Evolutionary conservation across 192 early-diverging fungal genomes (phyloP).

Genomic region (Backusella tarrabulga): DNA sequence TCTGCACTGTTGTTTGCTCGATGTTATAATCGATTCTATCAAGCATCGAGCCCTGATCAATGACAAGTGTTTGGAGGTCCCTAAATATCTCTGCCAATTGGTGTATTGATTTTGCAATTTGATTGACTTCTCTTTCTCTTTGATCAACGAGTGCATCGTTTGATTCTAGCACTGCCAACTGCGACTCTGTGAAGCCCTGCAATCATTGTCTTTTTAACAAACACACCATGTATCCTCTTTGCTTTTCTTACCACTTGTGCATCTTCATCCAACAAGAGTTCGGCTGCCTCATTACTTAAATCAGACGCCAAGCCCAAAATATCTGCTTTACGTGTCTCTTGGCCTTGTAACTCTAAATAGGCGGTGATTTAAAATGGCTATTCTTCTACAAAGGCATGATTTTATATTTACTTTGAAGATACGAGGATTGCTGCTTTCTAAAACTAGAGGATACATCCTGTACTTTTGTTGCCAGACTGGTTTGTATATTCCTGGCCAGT

Average conservation of each 20-base stretch:
- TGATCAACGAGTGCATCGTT: conserved; percentile 78
- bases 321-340: conserved; percentile 35
- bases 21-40: conserved; percentile 98
- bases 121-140: conserved; percentile 88
- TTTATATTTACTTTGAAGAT: conserved; percentile 73
- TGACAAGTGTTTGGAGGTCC: conserved; percentile 93
- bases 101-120: conserved; percentile 90
- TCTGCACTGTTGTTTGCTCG: conserved; percentile 75
- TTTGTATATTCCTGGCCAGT: conserved; percentile 86
- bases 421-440: conserved; percentile 83
- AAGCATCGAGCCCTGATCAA: conserved; percentile 95
- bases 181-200: conserved; percentile 86
- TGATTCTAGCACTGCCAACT: conserved; percentile 71
- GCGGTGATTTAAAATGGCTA: background rate
- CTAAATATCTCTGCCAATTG: conserved; percentile 89
- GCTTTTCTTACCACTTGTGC: conserved; percentile 33
- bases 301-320: conserved; percentile 34
- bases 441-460: conserved; percentile 84
- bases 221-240: conserved; percentile 19
- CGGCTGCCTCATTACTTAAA: conserved; percentile 30
- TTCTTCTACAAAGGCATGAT: background rate
- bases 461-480: conserved; percentile 82
- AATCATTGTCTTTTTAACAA: background rate
- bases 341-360: conserved; percentile 37
- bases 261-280: conserved; percentile 37